These are phyloP conservation scores for Gypsophila paniculata DNA, from an alignment of 179 eudicot genomes.

Conservation along the genomic window DNA sequence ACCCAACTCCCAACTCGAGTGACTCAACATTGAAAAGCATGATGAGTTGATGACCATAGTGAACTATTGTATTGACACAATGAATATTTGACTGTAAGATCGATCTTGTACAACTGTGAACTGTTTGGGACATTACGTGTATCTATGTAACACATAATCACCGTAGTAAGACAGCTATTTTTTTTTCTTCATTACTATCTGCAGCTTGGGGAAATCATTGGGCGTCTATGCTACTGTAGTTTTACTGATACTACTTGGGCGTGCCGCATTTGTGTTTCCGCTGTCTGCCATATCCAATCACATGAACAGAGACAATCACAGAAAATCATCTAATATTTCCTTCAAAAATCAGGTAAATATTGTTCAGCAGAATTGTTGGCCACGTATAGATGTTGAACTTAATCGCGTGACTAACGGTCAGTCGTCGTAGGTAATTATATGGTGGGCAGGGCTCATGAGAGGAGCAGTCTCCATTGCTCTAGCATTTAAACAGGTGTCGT, in stretches of 20 bases:
- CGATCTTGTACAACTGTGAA: too few relatives aligned
- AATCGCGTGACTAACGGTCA: background rate
- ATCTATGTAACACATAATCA: background rate
- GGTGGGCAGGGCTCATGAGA: conserved; percentile 99
- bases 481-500: conserved; percentile 84
- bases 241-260: conserved; percentile 66
- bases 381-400: background rate
- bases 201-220: conserved; percentile 51
- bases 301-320: conserved; percentile 44
- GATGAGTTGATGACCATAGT: too few relatives aligned
- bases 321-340: conserved; percentile 48
- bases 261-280: conserved; percentile 93
- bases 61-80: too few relatives aligned
- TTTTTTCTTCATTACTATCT: background rate
- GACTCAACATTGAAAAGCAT: too few relatives aligned
- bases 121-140: too few relatives aligned
- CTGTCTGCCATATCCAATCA: conserved; percentile 70
- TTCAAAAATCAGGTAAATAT: conserved; percentile 59
- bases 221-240: conserved; percentile 45
- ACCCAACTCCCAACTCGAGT: too few relatives aligned
- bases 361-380: background rate
- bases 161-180: background rate
- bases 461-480: conserved; percentile 97
- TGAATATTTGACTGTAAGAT: too few relatives aligned
- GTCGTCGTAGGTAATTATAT: conserved; percentile 54